Evolutionary conservation across 2,329 filamentous ascomycete genomes (phyloP).

Genomic region (Leptoxyphium fumago): DNA sequence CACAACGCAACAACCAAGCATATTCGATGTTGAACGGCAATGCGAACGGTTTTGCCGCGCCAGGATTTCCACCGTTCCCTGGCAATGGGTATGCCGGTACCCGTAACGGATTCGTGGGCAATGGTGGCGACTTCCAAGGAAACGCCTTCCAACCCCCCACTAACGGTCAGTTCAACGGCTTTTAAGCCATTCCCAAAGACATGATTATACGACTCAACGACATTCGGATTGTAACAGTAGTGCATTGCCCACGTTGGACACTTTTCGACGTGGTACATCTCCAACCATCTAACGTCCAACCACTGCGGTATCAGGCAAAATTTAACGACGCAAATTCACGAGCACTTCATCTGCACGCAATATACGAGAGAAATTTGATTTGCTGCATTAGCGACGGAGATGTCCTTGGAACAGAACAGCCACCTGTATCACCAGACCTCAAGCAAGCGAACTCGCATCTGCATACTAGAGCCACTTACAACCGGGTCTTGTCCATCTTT

Average conservation of each 20-base stretch:
- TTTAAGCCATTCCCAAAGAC: neutral
- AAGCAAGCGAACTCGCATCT: no score
- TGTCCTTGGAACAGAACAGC: no score
- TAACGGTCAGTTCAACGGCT: neutral
- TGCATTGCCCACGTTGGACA: neutral
- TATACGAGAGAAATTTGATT: no score
- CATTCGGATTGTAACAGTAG: neutral
- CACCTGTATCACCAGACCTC: no score
- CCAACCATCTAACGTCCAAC: no score
- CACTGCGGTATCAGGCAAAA: no score
- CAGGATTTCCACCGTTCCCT: neutral
- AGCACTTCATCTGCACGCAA: no score
- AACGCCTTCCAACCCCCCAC: neutral
- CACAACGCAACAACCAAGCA: constrained; percentile 14
- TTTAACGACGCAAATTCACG: no score
- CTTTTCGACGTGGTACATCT: no score
- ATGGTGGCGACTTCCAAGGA: neutral
- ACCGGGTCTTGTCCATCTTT: no score
- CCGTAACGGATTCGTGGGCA: neutral
- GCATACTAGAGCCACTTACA: no score
- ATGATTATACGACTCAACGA: neutral
- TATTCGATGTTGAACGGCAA: constrained; percentile 6
- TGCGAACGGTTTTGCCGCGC: neutral
- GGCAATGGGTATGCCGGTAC: neutral
- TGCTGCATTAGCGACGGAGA: no score